Conservation (phyloP, 2,329 filamentous ascomycete species). For the Thielaviopsis populi region DNA sequence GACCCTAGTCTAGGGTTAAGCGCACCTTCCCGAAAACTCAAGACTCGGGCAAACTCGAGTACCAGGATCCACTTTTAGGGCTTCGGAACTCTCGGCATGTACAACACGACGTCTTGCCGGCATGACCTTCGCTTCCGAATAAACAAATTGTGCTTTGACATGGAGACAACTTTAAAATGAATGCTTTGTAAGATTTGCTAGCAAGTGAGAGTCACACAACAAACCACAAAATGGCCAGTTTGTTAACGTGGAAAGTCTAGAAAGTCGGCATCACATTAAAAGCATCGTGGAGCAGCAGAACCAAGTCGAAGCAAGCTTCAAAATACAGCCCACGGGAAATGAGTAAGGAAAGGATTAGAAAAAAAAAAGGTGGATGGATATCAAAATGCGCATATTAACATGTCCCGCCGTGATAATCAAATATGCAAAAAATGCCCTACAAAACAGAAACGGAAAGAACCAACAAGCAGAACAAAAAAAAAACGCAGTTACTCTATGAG, state of each 20-base stretch:
- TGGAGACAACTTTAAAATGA: no score
- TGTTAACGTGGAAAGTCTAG: neutral
- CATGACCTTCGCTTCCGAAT: no score
- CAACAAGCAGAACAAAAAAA: neutral
- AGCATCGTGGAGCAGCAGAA: neutral
- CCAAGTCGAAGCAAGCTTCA: neutral
- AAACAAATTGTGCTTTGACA: no score
- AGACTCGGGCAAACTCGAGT: no score
- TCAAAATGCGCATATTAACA: constrained; percentile 1
- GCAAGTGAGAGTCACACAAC: neutral
- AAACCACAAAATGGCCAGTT: neutral
- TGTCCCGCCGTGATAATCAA: neutral
- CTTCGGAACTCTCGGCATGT: no score
- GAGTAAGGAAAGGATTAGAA: constrained; percentile 4
- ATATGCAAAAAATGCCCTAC: neutral
- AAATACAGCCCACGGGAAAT: neutral
- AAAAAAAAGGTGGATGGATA: constrained; percentile 6
- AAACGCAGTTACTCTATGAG: neutral
- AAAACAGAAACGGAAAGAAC: neutral
- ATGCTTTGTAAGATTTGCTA: neutral
- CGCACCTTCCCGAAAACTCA: no score
- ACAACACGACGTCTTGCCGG: no score
- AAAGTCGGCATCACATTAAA: neutral
- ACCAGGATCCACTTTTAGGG: no score
- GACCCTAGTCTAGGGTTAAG: neutral